phyloP scores from a whole-genome alignment of 495 filamentous ascomycete genomes.

The Aspergillus diversus region DNA sequence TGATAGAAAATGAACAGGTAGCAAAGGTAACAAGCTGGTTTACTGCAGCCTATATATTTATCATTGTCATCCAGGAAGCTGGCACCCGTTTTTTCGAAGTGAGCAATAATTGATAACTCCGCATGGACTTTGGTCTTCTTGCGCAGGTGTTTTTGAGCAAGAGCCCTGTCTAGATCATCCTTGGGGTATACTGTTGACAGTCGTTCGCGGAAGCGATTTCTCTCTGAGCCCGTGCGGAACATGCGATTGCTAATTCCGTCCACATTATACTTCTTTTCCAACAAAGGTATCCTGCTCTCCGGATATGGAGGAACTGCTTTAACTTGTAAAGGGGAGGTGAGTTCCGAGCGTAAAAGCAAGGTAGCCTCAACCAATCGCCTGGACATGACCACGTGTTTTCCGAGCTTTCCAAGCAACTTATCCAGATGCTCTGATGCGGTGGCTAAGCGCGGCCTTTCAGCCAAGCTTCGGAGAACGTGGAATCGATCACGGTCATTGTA shows the following conservation, averaged over 20 bases:
- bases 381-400: conserved; percentile 8
- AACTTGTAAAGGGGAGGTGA: not conserved
- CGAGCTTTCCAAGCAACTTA: conserved; percentile 17
- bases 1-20: conserved; percentile 32
- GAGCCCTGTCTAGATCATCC: conserved; percentile 5
- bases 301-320: not conserved
- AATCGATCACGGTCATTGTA: conserved; percentile 1
- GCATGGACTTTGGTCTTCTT: conserved; percentile 22
- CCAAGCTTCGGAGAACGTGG: not conserved
- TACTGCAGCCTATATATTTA: conserved; percentile 35
- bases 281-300: not conserved
- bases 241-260: conserved; percentile 6
- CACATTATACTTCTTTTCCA: not conserved
- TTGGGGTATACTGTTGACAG: conserved; percentile 4
- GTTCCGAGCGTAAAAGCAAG: not conserved
- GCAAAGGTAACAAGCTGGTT: conserved; percentile 36
- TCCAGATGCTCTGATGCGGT: not conserved
- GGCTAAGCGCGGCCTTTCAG: not conserved
- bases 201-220: not conserved
- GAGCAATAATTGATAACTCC: conserved; percentile 18
- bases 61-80: conserved; percentile 25
- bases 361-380: conserved; percentile 5
- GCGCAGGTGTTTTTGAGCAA: not conserved
- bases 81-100: conserved; percentile 15
- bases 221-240: not conserved